Evolutionary conservation across 2,329 filamentous ascomycete genomes (phyloP), one percentile per base, ranked within the genome.

Genomic region (Penicillium sp.): DNA sequence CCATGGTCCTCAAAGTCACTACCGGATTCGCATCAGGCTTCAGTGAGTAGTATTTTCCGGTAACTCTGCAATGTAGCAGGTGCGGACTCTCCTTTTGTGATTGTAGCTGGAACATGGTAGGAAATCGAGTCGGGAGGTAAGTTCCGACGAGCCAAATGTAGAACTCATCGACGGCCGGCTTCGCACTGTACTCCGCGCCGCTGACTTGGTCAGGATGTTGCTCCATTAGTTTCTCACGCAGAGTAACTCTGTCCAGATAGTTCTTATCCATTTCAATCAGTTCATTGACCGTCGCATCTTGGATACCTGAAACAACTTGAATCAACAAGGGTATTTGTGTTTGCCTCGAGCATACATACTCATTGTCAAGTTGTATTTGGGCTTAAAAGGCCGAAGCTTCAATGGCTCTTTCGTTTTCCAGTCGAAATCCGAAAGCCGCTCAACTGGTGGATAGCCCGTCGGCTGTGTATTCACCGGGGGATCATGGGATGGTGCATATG

Each of bases 1-100:
- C 53, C n/a, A 58, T 14, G 10, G 34, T 11, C 9, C 18, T 21
- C 16, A 58, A 44, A 5, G 53, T 48, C 22, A 56, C 53, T n/a
- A 32, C 7, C 4, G 53, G 40, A 5, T 43, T 21, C 2, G 32
- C 21, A 2, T 31, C 24, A 14, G 56, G 56, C 31, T 47, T 18
- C 5, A 34, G 13, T 36, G 34, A n/a, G n/a, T 36, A 36, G 13
- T 36, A 14, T 36, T 7, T 36, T 1, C 34, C 34, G n/a, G 34
- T 36, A 4, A 36, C 13, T n/a, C 4, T 36, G n/a, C 34, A n/a
- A n/a, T 36, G 34, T 5, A 36, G 14, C 11, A 36, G 14, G 4
- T 36, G 34, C 6, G 34, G n/a, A 2, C 5, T 36, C n/a, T 36
- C 32, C 3, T 36, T 32, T 7, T 13, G 5, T 9, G 11, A 21